Base-by-base conservation (phyloP, 345 rosid species). In the Nasturtium officinale region DNA sequence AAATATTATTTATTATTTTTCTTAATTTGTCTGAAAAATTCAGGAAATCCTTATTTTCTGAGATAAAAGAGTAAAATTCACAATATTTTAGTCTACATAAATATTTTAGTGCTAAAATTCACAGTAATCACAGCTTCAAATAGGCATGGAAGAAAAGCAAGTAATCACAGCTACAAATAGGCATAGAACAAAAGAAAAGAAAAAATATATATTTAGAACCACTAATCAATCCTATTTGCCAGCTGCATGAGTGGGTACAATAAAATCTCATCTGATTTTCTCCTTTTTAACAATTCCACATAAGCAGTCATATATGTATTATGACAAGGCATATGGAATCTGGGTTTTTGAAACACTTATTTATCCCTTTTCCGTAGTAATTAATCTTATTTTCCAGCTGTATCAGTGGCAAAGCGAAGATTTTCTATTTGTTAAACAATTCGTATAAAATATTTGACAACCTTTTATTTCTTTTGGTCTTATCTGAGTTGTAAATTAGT, bases 161-260 rank as follows among this genome's bases (percentile, higher is more conserved):
- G n/a, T n/a, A n/a, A n/a, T n/a, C 7, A 7, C 21, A 57, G 4
- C 0, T 37, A 6, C 11, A 21, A 15, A n/a, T n/a, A n/a, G n/a
- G n/a, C n/a, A n/a, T n/a, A n/a, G n/a, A n/a, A n/a, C n/a, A n/a
- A n/a, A n/a, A n/a, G n/a, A n/a, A n/a, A n/a, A n/a, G n/a, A n/a
- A 29, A n/a, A 11, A 9, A 15, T 52, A n/a, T n/a, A n/a, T 23
- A 0, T 30, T 5, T 25, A 17, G 20, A 43, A 68, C 10, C 50
- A 71, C 37, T 16, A 59, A 37, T 50, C 10, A 43, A 9, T 45
- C 12, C 3, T 9, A 11, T 17, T 37, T 50, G 52, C 68, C 32
- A 71, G 61, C 42, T 71, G 68, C 50, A 16, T 16, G n/a, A 47
- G 10, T 71, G 28, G 15, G 50, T 37, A 35, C 23, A 60, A 33